Percentiles rank a stretch among this genome's conserved stretches.
These are phyloP conservation scores for Pseudomassariella vexata DNA, from an alignment of 2,329 filamentous ascomycete genomes.

Conservation along the genomic window DNA sequence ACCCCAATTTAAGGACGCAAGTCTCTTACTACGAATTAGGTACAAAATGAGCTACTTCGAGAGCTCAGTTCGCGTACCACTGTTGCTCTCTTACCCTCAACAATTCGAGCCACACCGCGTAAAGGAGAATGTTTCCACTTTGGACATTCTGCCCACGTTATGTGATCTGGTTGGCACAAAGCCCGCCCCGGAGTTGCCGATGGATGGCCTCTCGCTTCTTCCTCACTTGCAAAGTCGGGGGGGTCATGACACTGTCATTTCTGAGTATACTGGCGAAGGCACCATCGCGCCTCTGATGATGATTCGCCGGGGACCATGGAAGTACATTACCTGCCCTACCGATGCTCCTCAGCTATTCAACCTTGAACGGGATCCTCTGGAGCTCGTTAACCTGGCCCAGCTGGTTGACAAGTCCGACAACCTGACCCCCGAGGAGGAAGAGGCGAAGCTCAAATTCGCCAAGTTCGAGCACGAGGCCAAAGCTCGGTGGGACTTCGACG, in stretches of 20 bases:
- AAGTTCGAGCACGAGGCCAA: slow-evolving; percentile 70
- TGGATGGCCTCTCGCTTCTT: slow-evolving; percentile 78
- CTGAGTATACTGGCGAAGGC: slow-evolving; percentile 92
- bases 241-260: slow-evolving; percentile 83
- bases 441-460: slow-evolving; percentile 45
- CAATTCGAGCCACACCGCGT: slow-evolving; percentile 72
- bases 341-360: slow-evolving; percentile 85
- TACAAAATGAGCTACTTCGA: slow-evolving; percentile 99
- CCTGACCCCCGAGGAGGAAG: slow-evolving; percentile 37
- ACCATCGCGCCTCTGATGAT: slow-evolving; percentile 87
- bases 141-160: slow-evolving; percentile 85
- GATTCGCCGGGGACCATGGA: slow-evolving; percentile 86
- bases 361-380: slow-evolving; percentile 66
- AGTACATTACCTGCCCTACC: slow-evolving; percentile 80
- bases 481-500: slow-evolving; percentile 73
- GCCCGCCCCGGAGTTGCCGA: slow-evolving; percentile 64
- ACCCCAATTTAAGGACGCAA: too few relatives aligned
- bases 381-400: slow-evolving; percentile 67
- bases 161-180: slow-evolving; percentile 74
- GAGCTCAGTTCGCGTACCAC: slow-evolving; percentile 80
- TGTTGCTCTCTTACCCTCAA: slow-evolving; percentile 76
- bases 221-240: slow-evolving; percentile 65
- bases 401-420: slow-evolving; percentile 31
- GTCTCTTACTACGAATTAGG: too few relatives aligned
- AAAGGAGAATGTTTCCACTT: slow-evolving; percentile 78